phyloP scores from a whole-genome alignment of 345 rosid species.

The Eucalyptus shirleyi region DNA sequence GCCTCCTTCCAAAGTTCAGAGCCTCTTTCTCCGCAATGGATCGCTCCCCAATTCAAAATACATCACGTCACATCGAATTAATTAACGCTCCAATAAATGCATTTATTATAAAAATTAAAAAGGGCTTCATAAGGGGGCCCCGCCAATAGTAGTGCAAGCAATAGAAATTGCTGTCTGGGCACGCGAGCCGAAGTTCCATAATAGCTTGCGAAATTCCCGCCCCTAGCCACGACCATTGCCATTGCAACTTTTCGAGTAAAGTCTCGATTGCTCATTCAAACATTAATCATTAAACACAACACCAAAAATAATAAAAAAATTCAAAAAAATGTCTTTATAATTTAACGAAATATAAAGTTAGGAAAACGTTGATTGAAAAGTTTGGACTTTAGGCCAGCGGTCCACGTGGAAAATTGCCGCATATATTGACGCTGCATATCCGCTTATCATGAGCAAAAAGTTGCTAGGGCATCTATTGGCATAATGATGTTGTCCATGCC shows the following conservation, averaged over 20 bases:
- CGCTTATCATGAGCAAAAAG: neutral
- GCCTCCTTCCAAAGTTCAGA: neutral
- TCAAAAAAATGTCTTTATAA: neutral
- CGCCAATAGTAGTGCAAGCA: neutral
- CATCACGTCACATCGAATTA: neutral
- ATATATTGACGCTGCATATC: neutral
- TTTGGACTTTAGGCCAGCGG: neutral
- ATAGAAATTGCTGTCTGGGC: neutral
- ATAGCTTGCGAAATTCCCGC: neutral
- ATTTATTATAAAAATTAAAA: neutral
- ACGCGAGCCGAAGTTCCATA: neutral
- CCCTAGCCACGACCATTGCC: neutral
- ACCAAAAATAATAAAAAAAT: neutral
- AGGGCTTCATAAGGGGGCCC: neutral
- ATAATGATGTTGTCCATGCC: neutral
- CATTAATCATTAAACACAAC: neutral
- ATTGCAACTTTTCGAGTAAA: neutral
- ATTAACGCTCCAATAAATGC: neutral
- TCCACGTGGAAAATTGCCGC: neutral
- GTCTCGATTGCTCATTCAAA: neutral
- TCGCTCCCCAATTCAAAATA: neutral
- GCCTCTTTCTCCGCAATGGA: neutral
- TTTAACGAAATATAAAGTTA: neutral
- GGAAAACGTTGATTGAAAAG: neutral
- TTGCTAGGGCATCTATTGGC: neutral